phyloP scores from a whole-genome alignment of 192 early-diverging fungal genomes.

The Chytriomyces confervae region DNA sequence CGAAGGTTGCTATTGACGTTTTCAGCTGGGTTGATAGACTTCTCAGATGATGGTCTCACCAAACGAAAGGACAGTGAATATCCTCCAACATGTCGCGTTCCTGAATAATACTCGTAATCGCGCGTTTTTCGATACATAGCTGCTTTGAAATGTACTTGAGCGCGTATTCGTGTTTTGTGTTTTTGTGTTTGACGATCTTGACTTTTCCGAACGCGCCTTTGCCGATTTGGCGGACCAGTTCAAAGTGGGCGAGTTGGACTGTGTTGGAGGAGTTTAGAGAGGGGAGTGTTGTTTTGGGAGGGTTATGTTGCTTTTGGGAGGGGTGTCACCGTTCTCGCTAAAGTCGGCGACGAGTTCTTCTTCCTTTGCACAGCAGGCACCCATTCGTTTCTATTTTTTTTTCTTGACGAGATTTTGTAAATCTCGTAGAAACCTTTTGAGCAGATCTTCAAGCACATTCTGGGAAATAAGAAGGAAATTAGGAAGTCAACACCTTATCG shows the following conservation, averaged over 20 bases:
- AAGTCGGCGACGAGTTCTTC: slow-evolving; percentile 26
- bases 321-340: neutral
- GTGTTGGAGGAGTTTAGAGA: neutral
- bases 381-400: neutral
- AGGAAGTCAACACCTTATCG: too few relatives aligned
- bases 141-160: slow-evolving; percentile 96
- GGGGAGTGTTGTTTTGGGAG: neutral
- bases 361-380: slow-evolving; percentile 8
- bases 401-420: too few relatives aligned
- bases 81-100: slow-evolving; percentile 77
- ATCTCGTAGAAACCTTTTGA: too few relatives aligned
- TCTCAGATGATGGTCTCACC: neutral
- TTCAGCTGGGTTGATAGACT: neutral
- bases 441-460: too few relatives aligned
- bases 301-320: too few relatives aligned
- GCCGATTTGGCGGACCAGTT: slow-evolving; percentile 86
- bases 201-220: slow-evolving; percentile 96
- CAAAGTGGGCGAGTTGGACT: slow-evolving; percentile 91
- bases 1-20: slow-evolving; percentile 86
- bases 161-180: slow-evolving; percentile 78
- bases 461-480: too few relatives aligned
- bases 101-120: slow-evolving; percentile 87
- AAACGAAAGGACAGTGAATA: slow-evolving; percentile 21
- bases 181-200: slow-evolving; percentile 89
- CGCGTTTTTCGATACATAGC: slow-evolving; percentile 84